Evolutionary conservation across 2,329 filamentous ascomycete species (phyloP), one percentile per base, ranked within the genome.

Genomic region (Trichophyton benhamiae): DNA sequence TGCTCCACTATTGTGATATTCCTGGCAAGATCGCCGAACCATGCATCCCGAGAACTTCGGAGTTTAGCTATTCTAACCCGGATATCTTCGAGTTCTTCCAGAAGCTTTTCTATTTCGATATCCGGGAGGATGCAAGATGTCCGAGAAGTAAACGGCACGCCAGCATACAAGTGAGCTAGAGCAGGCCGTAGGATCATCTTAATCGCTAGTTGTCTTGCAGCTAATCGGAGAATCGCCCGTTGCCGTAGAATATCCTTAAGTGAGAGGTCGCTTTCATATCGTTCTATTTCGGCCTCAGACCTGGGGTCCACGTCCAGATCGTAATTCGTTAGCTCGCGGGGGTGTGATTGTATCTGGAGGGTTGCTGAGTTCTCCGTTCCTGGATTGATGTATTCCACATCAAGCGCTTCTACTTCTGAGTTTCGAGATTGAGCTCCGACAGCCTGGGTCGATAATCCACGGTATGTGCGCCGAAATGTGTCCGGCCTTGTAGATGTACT

Each of bases 161-260:
- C 72, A 5, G 65, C 65, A 57, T 77, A 77, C 30, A 68, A 68
- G 61, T 76, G 74, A 2, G 73, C 73, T 38, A 77, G 68, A 5
- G 68, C 66, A 9, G 74, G 74, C 8, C 75, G 72, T 17, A 77
- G 66, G 30, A 77, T 58, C 44, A 76, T 63, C 11, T 72, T 68
- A 48, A 76, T 73, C 9, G 72, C 72, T 3, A 76, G 71, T 66
- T 75, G 72, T 48, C 68, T 72, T 53, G 75, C 60, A 15, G 73
- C 74, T 9, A 77, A 65, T 55, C 71, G 72, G 57, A 72, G 72
- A 15, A 77, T 72, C 33, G 71, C 74, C 60, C 75, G 74, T 36
- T 48, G 41, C 20, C 58, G 58, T 20, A 59, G 41, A 38, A 49
- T 44, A 44, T 59, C 58, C 15, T 59, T 49, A 5, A 48, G 25